Evolutionary conservation across 768 basidiomycete genomes (phyloP), one percentile per base, ranked within the genome.

Genomic region (Pleurotus tuber-regium): DNA sequence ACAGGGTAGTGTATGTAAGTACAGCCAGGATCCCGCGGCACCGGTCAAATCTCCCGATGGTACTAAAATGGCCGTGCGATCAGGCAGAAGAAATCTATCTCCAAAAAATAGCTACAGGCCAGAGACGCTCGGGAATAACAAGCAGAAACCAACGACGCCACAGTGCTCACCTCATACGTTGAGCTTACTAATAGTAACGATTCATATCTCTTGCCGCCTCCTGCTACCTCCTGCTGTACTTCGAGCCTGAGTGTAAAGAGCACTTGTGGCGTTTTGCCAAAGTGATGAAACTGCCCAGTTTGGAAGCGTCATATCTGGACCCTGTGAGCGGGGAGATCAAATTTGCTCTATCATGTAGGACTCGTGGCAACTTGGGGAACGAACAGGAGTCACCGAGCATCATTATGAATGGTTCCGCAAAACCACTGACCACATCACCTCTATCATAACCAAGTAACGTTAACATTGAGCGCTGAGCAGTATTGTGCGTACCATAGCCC

Each of bases 1-100:
- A 68, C 65, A 62, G 61, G 62, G 40, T 30, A 29, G 42, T 33
- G 16, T 11, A 12, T 42, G 41, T 42, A 42, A 19, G 41, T 42
- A 42, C 21, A 42, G 41, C 41, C 46, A 48, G 29, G 46, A 48
- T 48, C 21, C 46, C 46, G 46, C 46, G 46, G 46, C 46, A 48
- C 46, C 46, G 46, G 46, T 23, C 46, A 48, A 48, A 48, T 24
- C 46, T 36, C 30, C 46, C 46, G 46, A 48, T 48, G 21, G 46
- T 35, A 48, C 46, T 35, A 48, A 48, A 48, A 12, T 48, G 46
- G 46, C 46, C 30, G 46, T 48, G 28, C 31, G 46, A 48, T 48
- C 31, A 31, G n/a, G 16, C 8, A 14, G 21, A n/a, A 38, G 35
- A 38, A 48, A 33, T 48, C 46, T 48, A 48, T 48, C 46, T 35